These are phyloP conservation scores for Cyclospora cayetanensis DNA, from an alignment of 169 alveolate species.

Conservation along the genomic window DNA sequence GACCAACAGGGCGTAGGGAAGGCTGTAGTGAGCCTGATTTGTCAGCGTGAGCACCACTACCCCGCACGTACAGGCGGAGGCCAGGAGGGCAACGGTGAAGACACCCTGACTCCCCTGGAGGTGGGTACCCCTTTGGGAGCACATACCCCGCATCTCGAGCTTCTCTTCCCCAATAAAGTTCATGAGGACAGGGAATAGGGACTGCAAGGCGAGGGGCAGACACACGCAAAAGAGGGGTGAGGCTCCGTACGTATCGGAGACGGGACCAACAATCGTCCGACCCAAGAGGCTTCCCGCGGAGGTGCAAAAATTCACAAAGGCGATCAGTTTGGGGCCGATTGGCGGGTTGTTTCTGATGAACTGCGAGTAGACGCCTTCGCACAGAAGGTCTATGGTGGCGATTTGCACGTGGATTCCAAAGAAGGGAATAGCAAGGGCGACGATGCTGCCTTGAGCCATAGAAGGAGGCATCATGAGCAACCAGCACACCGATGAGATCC, in stretches of 20 bases:
- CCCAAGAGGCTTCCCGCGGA: conserved; percentile 25
- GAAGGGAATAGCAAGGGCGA: conserved; percentile 19
- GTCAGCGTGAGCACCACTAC: not conserved
- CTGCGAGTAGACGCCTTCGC: conserved; percentile 56
- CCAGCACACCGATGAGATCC: conserved; percentile 23
- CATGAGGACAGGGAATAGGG: not conserved
- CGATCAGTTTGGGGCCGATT: not conserved
- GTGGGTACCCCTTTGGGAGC: not conserved
- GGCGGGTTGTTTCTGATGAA: not conserved
- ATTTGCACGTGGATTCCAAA: conserved; percentile 20
- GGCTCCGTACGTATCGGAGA: not conserved
- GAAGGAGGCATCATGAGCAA: conserved; percentile 15
- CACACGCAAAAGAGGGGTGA: conserved; percentile 35
- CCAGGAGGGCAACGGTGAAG: conserved; percentile 7
- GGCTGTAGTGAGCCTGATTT: not conserved
- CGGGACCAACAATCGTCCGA: conserved; percentile 45
- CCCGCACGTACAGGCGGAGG: not conserved
- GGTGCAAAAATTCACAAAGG: not conserved
- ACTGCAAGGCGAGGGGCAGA: conserved; percentile 52
- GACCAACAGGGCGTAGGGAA: not conserved
- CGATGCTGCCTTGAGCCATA: not conserved
- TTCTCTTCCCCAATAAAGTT: conserved; percentile 28
- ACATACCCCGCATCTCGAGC: not conserved
- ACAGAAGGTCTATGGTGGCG: conserved; percentile 61
- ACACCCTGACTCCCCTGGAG: not conserved